Percentiles rank a stretch among this genome's conserved stretches.
phyloP scores from a whole-genome alignment of 2,329 filamentous ascomycete species.

The Aspergillus vadensis region DNA sequence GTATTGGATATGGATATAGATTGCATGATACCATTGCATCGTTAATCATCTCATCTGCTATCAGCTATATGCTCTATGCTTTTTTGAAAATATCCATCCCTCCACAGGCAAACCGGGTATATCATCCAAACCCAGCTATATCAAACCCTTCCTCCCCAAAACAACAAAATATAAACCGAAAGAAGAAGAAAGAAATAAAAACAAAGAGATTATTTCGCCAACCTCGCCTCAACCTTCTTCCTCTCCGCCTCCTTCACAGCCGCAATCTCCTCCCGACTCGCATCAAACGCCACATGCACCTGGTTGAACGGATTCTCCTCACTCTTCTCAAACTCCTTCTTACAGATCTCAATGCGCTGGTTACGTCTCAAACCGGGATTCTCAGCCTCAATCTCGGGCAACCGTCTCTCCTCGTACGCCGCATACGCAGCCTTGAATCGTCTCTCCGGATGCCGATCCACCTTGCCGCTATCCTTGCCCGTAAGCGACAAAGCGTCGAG shows the following conservation, averaged over 20 bases:
- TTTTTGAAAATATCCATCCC: background rate
- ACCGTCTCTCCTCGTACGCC: constrained; percentile 75
- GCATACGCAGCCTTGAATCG: constrained; percentile 84
- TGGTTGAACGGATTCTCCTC: constrained; percentile 97
- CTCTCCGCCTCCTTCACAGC: constrained; percentile 67
- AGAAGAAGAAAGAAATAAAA: background rate
- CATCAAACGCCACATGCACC: constrained; percentile 73
- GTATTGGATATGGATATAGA: constrained; percentile 27
- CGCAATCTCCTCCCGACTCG: constrained; percentile 73
- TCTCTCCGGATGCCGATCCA: constrained; percentile 87
- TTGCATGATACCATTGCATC: constrained; percentile 25
- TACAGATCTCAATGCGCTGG: constrained; percentile 80
- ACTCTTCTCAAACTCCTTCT: constrained; percentile 92
- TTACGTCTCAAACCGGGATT: constrained; percentile 76
- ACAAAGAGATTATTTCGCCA: constrained; percentile 42
- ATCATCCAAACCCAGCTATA: background rate
- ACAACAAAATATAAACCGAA: background rate
- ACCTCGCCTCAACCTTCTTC: constrained; percentile 71
- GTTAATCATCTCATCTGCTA: background rate
- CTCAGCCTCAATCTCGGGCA: constrained; percentile 84
- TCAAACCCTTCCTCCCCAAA: background rate
- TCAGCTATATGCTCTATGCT: background rate
- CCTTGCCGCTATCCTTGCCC: constrained; percentile 60
- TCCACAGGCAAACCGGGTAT: background rate
- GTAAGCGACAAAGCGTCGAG: constrained; percentile 80